phyloP scores from a whole-genome alignment of 371 early-diverging fungal species.

The Mortierella sp. region DNA sequence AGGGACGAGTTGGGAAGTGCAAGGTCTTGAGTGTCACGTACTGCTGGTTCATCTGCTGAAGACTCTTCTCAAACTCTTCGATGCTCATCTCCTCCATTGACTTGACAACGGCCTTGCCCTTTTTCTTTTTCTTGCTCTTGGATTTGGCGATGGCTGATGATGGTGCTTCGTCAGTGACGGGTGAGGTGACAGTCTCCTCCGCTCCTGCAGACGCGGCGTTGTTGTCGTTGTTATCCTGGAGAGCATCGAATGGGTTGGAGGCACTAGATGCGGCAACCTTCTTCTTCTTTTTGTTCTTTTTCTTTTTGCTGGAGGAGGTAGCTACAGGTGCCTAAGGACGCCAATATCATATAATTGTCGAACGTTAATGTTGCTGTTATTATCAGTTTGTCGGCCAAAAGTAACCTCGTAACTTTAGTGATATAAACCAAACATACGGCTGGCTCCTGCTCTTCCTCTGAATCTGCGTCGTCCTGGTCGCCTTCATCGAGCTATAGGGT shows the following conservation, averaged over 20 bases:
- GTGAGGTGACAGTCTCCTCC: neutral
- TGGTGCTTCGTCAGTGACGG: conserved; percentile 5
- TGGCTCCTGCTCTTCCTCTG: conserved; percentile 36
- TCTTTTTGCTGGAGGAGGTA: conserved; percentile 56
- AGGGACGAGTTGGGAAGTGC: neutral
- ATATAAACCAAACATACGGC: conserved; percentile 15
- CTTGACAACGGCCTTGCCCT: conserved; percentile 52
- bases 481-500: conserved; percentile 53
- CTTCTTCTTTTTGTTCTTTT: conserved; percentile 59
- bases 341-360: neutral
- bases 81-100: conserved; percentile 68
- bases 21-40: conserved; percentile 27
- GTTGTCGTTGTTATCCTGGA: conserved; percentile 30
- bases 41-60: conserved; percentile 69
- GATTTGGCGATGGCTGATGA: conserved; percentile 12
- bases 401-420: neutral
- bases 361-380: neutral
- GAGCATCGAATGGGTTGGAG: conserved; percentile 46
- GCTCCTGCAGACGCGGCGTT: neutral
- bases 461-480: conserved; percentile 36
- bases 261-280: conserved; percentile 18
- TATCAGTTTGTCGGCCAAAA: neutral
- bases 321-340: conserved; percentile 5
- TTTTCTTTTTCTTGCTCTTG: conserved; percentile 66
- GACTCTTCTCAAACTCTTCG: conserved; percentile 73